Percentiles rank a stretch among this genome's conserved stretches.
Conservation (phyloP, 2,329 filamentous ascomycete species). For the Cladophialophora yegresii region DNA sequence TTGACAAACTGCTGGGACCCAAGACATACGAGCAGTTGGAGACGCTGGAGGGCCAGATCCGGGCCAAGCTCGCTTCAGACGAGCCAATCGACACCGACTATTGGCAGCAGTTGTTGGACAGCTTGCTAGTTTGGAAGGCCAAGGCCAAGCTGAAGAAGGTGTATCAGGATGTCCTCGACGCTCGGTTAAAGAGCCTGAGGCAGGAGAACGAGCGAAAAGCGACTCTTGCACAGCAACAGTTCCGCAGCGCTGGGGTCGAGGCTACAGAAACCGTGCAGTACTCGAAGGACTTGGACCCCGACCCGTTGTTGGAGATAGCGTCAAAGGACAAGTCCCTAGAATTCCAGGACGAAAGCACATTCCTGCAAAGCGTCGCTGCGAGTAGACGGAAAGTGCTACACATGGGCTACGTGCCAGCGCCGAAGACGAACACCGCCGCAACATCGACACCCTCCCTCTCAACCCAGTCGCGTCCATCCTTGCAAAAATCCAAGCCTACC, state of each 20-base stretch:
- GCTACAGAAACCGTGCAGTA: constrained; percentile 39
- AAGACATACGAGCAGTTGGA: constrained; percentile 88
- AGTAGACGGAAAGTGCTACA: constrained; percentile 65
- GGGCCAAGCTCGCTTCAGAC: constrained; percentile 78
- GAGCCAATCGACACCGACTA: constrained; percentile 96
- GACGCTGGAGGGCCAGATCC: constrained; percentile 81
- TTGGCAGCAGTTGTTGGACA: constrained; percentile 89
- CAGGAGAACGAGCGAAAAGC: constrained; percentile 70
- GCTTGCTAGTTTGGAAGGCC: constrained; percentile 85
- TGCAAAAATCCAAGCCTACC: constrained; percentile 31
- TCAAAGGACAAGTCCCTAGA: constrained; percentile 64
- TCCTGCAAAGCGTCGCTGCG: constrained; percentile 58
- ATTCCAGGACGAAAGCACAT: constrained; percentile 56
- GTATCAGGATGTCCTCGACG: constrained; percentile 72
- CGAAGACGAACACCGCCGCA: constrained; percentile 44
- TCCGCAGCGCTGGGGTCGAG: constrained; percentile 46
- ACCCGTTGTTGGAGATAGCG: constrained; percentile 65
- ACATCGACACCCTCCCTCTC: constrained; percentile 40
- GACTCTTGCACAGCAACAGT: constrained; percentile 36
- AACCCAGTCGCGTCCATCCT: constrained; percentile 6
- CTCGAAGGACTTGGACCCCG: constrained; percentile 60
- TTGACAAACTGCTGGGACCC: constrained; percentile 80
- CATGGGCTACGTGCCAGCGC: constrained; percentile 67
- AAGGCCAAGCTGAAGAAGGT: constrained; percentile 79
- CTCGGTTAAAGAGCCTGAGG: constrained; percentile 66